Base-by-base conservation (phyloP, 1,284 basidiomycete genomes). In the Kwoniella shivajii region DNA sequence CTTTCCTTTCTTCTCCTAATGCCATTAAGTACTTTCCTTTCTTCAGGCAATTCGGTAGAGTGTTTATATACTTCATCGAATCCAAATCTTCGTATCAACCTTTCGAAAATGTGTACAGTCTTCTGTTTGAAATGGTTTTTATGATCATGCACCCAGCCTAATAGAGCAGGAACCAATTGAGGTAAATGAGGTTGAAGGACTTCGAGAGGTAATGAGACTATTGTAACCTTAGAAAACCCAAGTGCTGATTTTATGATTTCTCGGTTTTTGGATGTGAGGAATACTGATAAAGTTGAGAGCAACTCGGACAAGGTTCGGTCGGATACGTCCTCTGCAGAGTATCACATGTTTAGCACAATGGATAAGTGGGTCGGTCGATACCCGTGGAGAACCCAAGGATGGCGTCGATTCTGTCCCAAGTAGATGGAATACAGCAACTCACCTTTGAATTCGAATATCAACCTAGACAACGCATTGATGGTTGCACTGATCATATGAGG, bases 401-500 rank as follows among this genome's bases (percentile, higher is more conserved):
- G 60, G 56, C 30, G 33, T 41, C 29, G 6, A 7, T 22, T 18
- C 18, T 27, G 14, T 5, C 22, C 4, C 18, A 44, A 3, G 33
- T 24, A 2, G 13, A 20, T 0, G 6, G n/a, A 30, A 33, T 18
- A 27, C 14, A 36, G 14, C 27, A 27, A 48, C 77, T 59, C 56
- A 92, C 92, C 86, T 83, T 90, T 92, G 82, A 96, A 99, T 79
- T 99, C 96, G 78, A 98, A 99, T 6, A 98, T 82, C 7, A 99
- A 82, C 26, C 96, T 85, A 1, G 94, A 92, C 43, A 99, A 86
- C 0, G 93, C 91, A 1, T 94, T 98, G 61, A 99, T 87, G 4
- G 91, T 92, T 2, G 96, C 96, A 69, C 92, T 94, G 75, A 99
- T 96, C 93, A 97, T 99, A 76, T 99, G 96, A 0, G 96, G 92